Conservation (phyloP, 2,329 filamentous ascomycete genomes). For the Aspergillus unguis region DNA sequence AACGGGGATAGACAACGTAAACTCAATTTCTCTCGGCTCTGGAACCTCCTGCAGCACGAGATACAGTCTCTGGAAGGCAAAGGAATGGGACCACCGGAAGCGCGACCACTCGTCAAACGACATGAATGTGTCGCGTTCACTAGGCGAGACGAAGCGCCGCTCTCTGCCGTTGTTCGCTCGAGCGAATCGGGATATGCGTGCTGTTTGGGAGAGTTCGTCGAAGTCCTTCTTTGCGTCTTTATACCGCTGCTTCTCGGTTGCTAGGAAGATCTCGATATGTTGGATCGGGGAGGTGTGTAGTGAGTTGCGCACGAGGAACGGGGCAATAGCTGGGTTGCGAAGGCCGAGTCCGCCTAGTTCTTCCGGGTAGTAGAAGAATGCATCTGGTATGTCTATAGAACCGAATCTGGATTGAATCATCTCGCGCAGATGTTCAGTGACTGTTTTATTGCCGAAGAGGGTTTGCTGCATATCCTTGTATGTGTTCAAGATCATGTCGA, state of each 20-base stretch:
- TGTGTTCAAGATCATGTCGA: slow-evolving; percentile 47
- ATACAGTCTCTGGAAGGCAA: slow-evolving; percentile 21
- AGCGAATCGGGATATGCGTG: slow-evolving; percentile 8
- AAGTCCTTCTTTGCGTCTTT: slow-evolving; percentile 22
- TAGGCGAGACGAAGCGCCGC: slow-evolving; percentile 8
- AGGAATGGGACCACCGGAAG: slow-evolving; percentile 28
- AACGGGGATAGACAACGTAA: slow-evolving; percentile 19
- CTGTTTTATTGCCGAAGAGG: slow-evolving; percentile 43
- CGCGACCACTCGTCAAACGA: slow-evolving; percentile 36
- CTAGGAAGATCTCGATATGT: slow-evolving; percentile 23
- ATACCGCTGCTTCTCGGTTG: slow-evolving; percentile 25
- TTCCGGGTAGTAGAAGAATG: slow-evolving; percentile 48
- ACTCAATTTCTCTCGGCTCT: slow-evolving; percentile 4
- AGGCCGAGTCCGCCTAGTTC: slow-evolving; percentile 48
- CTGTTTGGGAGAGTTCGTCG: slow-evolving; percentile 9
- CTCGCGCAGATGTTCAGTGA: slow-evolving; percentile 51
- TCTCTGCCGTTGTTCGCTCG: background rate
- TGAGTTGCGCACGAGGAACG: slow-evolving; percentile 38
- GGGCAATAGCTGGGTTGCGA: slow-evolving; percentile 46
- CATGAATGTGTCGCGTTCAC: slow-evolving; percentile 29
- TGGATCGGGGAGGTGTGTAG: slow-evolving; percentile 23
- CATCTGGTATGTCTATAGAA: slow-evolving; percentile 42
- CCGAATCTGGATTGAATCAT: slow-evolving; percentile 51
- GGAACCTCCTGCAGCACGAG: slow-evolving; percentile 25
- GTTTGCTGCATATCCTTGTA: slow-evolving; percentile 46